Evolutionary conservation across 306 rosid genomes (phyloP), one percentile per base, ranked within the genome.

Genomic region (Cajanus cajan): DNA sequence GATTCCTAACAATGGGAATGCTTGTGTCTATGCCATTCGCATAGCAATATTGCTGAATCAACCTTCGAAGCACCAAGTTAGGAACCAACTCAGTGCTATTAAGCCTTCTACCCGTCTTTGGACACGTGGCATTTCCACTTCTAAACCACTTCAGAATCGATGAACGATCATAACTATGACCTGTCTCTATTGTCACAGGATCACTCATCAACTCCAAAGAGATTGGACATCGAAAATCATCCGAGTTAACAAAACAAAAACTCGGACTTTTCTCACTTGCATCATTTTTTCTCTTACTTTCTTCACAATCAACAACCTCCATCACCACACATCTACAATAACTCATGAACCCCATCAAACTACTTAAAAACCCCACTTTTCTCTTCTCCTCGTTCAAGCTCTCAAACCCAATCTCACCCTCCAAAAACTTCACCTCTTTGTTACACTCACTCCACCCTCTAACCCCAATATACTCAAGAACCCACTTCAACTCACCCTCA

Each of bases 161-260:
- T 7, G 88, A 68, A 3, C 97, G 96, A 78, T 95, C 99, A 39
- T 95, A 95, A 24, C 87, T 91, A 1, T 95, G 99, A 70, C 99
- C 97, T 0, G 99, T 90, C 58, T 80, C 78, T 10, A 95, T 74
- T 0, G 93, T 91, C 77, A 95, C 97, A 0, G 99, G 98, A 78
- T 95, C 98, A 63, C 39, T 73, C 97, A 95, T 93, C 74, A 91
- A 59, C 24, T 95, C 98, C 7, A 95, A 66, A 16, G 98, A 83
- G 41, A 95, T 93, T 21, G 99, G 96, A 74, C 99, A 95, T 71
- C 87, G 84, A 63, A 95, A 88, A 89, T 95, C 99, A 57, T 93
- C 93, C 0, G 86, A 58, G 70, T 88, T 90, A 11, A 91, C 48
- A 45, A 74, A 19, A 39, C n/a, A 71, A 59, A 77, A 19, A 33